Percentiles rank a stretch among this genome's conserved stretches.
Evolutionary conservation across 2,329 filamentous ascomycete species (phyloP).

Genomic region (Orbilia javanica): DNA sequence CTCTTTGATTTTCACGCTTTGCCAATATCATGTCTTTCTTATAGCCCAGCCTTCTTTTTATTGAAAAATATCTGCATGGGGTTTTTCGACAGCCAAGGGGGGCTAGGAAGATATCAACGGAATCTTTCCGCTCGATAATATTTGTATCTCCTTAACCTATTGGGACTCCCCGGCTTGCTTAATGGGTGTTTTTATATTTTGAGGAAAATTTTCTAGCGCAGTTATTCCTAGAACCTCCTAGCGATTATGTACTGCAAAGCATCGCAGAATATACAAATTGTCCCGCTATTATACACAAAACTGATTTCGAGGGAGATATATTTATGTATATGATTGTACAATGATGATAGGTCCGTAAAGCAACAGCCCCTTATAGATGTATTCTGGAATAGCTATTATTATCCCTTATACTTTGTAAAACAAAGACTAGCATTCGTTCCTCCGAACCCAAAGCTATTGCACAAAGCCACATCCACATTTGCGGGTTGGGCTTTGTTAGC

Average conservation of each 20-base stretch:
- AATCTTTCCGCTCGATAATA: neutral
- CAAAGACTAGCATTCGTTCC: conserved; percentile 94
- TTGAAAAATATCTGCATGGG: no score
- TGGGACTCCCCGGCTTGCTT: neutral
- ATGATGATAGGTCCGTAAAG: neutral
- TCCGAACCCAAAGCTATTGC: conserved; percentile 98
- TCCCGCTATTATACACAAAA: neutral
- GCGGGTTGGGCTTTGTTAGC: conserved; percentile 78
- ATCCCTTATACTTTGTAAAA: conserved; percentile 70
- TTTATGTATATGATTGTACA: neutral
- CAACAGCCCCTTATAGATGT: neutral
- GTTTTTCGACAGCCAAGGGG: no score
- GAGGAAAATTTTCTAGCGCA: neutral
- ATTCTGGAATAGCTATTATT: neutral
- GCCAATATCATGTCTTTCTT: no score
- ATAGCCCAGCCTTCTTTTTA: no score
- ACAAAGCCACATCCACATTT: conserved; percentile 79
- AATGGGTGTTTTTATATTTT: neutral
- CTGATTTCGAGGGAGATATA: neutral
- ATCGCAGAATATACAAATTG: neutral
- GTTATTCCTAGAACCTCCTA: neutral
- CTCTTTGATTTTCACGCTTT: neutral
- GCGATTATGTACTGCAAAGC: neutral
- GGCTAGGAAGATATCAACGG: neutral
- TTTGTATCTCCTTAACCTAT: neutral